Evolutionary conservation across 371 early-diverging fungal genomes (phyloP).

Genomic region (Zychaea mexicana): DNA sequence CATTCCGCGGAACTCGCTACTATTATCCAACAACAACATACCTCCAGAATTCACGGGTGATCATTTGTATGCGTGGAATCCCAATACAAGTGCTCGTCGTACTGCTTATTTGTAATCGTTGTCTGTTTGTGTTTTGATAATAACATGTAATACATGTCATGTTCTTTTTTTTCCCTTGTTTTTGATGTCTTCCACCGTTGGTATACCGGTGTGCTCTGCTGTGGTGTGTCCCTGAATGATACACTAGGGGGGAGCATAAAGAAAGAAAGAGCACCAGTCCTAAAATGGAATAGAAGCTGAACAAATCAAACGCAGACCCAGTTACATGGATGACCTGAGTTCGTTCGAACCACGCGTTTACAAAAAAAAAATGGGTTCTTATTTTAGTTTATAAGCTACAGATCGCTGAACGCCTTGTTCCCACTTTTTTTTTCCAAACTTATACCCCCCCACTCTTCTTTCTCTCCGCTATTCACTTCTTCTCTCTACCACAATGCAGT

Average conservation of each 20-base stretch:
- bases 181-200: background rate
- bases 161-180: background rate
- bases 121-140: no score
- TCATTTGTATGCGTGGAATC: background rate
- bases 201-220: background rate
- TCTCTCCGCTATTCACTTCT: background rate
- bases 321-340: background rate
- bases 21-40: no score
- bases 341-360: slow-evolving; percentile 3
- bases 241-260: background rate
- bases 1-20: background rate
- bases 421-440: background rate
- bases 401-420: background rate
- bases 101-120: slow-evolving; percentile 1
- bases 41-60: background rate
- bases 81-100: background rate
- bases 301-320: slow-evolving; percentile 4
- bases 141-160: background rate
- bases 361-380: background rate
- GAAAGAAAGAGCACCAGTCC: background rate
- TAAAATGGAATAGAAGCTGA: slow-evolving; percentile 2
- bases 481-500: slow-evolving; percentile 22
- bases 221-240: background rate
- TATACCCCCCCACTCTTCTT: background rate
- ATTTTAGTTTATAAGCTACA: background rate